These are phyloP conservation scores for Solanum pinnatisectum DNA, from an alignment of 257 asterid species.

Conservation along the genomic window DNA sequence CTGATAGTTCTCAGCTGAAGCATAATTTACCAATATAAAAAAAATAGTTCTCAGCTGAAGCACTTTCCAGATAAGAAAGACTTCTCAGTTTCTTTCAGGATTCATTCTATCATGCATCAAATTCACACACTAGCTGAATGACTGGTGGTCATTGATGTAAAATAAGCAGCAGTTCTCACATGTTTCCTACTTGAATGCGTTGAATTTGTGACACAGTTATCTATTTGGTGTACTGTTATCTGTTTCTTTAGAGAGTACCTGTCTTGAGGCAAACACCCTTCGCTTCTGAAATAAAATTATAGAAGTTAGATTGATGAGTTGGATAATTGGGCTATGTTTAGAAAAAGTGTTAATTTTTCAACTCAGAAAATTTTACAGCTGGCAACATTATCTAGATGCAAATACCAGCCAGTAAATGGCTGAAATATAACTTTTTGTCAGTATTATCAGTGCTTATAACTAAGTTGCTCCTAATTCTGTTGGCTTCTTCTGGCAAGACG, in stretches of 20 bases:
- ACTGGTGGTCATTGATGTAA: background rate
- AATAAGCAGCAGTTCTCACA: background rate
- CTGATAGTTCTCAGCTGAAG: background rate
- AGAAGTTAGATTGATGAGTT: background rate
- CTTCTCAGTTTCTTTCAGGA: background rate
- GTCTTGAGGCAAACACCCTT: background rate
- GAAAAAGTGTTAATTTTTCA: background rate
- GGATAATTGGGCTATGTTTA: background rate
- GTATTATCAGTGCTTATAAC: background rate
- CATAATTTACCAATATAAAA: background rate
- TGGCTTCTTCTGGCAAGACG: background rate
- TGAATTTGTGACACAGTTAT: background rate
- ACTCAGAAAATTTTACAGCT: background rate
- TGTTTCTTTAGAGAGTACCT: background rate
- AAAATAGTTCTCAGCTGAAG: background rate
- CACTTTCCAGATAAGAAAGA: background rate
- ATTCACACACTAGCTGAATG: background rate
- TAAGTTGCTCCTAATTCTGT: background rate
- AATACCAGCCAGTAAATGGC: background rate
- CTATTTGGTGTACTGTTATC: background rate
- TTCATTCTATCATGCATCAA: background rate
- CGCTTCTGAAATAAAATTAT: background rate
- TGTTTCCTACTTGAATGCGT: background rate
- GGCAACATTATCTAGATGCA: background rate
- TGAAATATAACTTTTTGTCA: background rate